These are phyloP conservation scores for Carex kokanica DNA, from an alignment of 176 grass and related monocot species.

Conservation along the genomic window DNA sequence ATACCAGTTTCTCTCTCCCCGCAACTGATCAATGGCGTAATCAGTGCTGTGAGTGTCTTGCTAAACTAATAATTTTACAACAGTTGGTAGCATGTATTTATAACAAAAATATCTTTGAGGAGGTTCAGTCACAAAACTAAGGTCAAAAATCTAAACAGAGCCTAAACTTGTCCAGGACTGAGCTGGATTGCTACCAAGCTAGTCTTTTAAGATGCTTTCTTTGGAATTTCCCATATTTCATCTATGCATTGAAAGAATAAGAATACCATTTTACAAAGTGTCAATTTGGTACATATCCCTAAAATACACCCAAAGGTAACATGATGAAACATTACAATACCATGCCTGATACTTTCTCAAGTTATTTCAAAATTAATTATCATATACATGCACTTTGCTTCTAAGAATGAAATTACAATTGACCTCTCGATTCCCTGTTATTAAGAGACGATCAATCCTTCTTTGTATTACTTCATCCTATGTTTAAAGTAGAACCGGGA, in stretches of 20 bases:
- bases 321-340: background rate
- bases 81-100: background rate
- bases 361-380: background rate
- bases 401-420: background rate
- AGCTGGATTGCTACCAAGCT: constrained; percentile 5
- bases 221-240: background rate
- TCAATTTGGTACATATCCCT: background rate
- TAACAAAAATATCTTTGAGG: background rate
- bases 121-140: background rate
- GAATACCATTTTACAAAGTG: background rate
- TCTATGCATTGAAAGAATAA: background rate
- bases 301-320: background rate
- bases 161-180: background rate
- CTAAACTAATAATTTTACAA: constrained; percentile 6
- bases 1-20: constrained; percentile 74
- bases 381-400: background rate
- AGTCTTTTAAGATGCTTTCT: background rate
- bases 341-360: background rate
- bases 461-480: background rate
- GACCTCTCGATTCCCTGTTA: background rate
- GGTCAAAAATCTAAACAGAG: background rate
- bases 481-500: background rate
- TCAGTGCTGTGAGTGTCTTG: constrained; percentile 49
- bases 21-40: constrained; percentile 76
- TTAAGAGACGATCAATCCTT: background rate